phyloP scores from a whole-genome alignment of 345 rosid genomes.

The Viola odorata region DNA sequence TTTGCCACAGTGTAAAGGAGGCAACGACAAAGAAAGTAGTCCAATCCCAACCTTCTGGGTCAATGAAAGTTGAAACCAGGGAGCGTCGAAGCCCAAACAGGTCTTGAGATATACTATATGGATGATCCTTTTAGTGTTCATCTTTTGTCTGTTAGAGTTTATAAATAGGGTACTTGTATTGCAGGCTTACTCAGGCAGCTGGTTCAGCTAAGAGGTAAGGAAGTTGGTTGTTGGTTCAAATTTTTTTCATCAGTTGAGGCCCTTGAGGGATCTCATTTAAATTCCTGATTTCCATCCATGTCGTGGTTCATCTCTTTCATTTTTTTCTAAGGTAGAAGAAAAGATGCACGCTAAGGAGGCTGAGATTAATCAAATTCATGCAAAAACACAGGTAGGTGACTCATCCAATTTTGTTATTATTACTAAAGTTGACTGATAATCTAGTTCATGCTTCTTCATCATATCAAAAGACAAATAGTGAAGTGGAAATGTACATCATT shows the following conservation, averaged over 20 bases:
- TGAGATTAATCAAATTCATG: constrained; percentile 57
- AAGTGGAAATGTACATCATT: too few relatives aligned
- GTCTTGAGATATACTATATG: constrained; percentile 24
- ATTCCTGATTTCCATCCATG: constrained; percentile 3
- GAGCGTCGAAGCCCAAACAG: constrained; percentile 38
- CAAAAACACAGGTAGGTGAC: constrained; percentile 57
- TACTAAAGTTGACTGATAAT: neutral
- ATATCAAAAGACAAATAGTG: neutral
- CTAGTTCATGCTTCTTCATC: neutral
- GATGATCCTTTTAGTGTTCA: neutral
- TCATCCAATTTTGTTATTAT: neutral
- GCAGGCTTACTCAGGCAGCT: constrained; percentile 40
- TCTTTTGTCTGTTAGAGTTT: neutral
- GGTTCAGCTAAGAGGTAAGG: constrained; percentile 54
- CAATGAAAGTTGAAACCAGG: constrained; percentile 34
- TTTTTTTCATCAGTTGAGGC: neutral
- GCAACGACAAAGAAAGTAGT: constrained; percentile 34
- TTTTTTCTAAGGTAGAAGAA: constrained; percentile 65
- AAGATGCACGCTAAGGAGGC: constrained; percentile 69
- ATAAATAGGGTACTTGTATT: constrained; percentile 11
- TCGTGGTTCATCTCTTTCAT: constrained; percentile 27
- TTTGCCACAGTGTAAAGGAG: constrained; percentile 42
- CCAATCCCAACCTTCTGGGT: constrained; percentile 33
- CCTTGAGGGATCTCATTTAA: neutral
- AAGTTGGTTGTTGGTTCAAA: constrained; percentile 5